phyloP scores from a whole-genome alignment of 345 rosid species.

The Adansonia digitata region DNA sequence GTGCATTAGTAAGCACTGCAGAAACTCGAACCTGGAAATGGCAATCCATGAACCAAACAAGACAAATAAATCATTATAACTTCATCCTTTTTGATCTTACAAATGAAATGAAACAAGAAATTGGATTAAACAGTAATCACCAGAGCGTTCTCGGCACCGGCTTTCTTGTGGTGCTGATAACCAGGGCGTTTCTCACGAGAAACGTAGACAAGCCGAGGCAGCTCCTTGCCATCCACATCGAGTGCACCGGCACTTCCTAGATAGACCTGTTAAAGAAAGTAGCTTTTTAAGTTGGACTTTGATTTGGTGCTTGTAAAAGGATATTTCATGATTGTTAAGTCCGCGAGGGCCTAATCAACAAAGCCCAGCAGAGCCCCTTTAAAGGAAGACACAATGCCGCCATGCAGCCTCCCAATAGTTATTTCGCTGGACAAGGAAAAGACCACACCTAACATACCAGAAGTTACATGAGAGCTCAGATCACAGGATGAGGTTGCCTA shows the following conservation, averaged over 20 bases:
- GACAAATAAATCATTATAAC: neutral
- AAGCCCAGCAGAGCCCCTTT: too few relatives aligned
- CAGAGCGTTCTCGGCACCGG: conserved; percentile 97
- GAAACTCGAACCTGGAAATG: conserved; percentile 77
- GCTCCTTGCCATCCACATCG: conserved; percentile 85
- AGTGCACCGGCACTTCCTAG: conserved; percentile 91
- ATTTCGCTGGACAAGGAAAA: too few relatives aligned
- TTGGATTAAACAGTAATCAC: conserved; percentile 31
- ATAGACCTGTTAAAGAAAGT: conserved; percentile 51
- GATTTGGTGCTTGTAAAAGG: too few relatives aligned
- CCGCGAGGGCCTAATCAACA: too few relatives aligned
- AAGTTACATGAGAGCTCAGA: too few relatives aligned
- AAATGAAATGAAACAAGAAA: neutral
- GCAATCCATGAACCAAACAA: neutral
- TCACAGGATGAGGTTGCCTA: too few relatives aligned
- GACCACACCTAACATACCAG: too few relatives aligned
- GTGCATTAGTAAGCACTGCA: conserved; percentile 93
- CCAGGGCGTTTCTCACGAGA: conserved; percentile 98
- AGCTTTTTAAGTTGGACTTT: too few relatives aligned
- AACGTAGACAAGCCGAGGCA: conserved; percentile 87
- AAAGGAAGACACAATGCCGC: too few relatives aligned
- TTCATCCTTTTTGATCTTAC: neutral
- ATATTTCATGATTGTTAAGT: too few relatives aligned
- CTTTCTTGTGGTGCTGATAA: conserved; percentile 92
- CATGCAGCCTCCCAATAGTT: too few relatives aligned